Base-by-base conservation (phyloP, 2,329 filamentous ascomycete species). In the Cladophialophora immunda region DNA sequence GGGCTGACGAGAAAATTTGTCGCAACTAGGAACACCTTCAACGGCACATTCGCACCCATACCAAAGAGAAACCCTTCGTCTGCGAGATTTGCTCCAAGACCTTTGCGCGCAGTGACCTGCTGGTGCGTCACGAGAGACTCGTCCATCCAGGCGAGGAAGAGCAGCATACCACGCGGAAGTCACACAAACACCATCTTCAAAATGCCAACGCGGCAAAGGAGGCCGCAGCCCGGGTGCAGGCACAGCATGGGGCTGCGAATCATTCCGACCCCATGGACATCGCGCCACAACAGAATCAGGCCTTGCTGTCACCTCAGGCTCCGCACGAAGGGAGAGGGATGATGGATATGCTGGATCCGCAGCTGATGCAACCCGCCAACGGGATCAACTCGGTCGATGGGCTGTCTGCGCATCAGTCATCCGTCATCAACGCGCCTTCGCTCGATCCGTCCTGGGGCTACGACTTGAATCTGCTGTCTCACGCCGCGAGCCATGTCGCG, bases 381-480 rank as follows among this genome's bases (percentile, higher is more conserved):
- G 70, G 67, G n/a, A 67, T 73, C 74, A 27, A 73, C 74, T 62
- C 73, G 76, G 81, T 72, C 73, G 80, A 65, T 75, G 79, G 60
- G 11, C 58, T 72, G 58, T 50, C 65, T 15, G 58, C 67, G 22
- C 79, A 80, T 53, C 76, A 77, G 22, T 73, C 77, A 15, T 74
- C 78, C 11, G 77, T 81, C 58, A 75, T 81, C 62, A 80, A 80
- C 56, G 77, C 80, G 58, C 74, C 79, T n/a, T 78, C 81, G 52
- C 81, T 82, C 69, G 82, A 83, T 73, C 81, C 81, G 4, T 82
- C 81, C 5, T 83, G 81, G 81, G 81, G 81, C n/a, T 83, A 83
- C 69, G 81, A 83, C 64, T 71, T 83, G 64, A 83, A 83, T 66
- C 75, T 83, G 17, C 73, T 83, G 34, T 83, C 81, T 9, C 81